phyloP scores from a whole-genome alignment of 169 alveolate species.

The Perkinsus olseni region DNA sequence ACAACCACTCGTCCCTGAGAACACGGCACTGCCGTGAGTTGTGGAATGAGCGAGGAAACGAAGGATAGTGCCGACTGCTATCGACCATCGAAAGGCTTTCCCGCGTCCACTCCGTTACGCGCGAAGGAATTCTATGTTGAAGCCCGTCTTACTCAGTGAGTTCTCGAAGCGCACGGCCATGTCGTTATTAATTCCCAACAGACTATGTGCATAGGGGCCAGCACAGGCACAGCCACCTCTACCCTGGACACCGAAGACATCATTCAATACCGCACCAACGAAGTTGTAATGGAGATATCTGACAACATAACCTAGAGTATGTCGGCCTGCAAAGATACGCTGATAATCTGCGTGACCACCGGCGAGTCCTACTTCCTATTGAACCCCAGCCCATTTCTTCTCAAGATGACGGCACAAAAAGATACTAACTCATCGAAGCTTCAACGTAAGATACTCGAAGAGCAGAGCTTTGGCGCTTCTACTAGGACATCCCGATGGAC shows the following conservation, averaged over 20 bases:
- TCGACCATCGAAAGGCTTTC: too few species aligned
- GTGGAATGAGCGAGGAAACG: neutral
- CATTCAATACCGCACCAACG: constrained; percentile 78
- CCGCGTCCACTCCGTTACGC: too few species aligned
- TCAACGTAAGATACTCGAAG: too few species aligned
- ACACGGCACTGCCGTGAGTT: neutral
- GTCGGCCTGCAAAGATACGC: neutral
- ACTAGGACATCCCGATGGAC: too few species aligned
- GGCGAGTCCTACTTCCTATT: too few species aligned
- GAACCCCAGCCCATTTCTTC: too few species aligned
- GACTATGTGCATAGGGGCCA: constrained; percentile 73
- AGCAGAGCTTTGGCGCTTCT: too few species aligned
- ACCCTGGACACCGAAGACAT: constrained; percentile 81
- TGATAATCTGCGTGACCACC: too few species aligned
- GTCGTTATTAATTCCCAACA: constrained; percentile 58
- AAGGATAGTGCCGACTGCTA: neutral
- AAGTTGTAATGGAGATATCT: constrained; percentile 73
- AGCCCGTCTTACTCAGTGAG: constrained; percentile 33
- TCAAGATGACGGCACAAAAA: too few species aligned
- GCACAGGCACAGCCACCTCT: constrained; percentile 92
- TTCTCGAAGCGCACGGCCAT: neutral
- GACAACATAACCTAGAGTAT: neutral
- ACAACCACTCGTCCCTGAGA: constrained; percentile 58
- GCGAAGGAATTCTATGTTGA: neutral
- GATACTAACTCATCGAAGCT: too few species aligned